Base-by-base conservation (phyloP, 495 filamentous ascomycete genomes). In the Penicillium ochrochloron region DNA sequence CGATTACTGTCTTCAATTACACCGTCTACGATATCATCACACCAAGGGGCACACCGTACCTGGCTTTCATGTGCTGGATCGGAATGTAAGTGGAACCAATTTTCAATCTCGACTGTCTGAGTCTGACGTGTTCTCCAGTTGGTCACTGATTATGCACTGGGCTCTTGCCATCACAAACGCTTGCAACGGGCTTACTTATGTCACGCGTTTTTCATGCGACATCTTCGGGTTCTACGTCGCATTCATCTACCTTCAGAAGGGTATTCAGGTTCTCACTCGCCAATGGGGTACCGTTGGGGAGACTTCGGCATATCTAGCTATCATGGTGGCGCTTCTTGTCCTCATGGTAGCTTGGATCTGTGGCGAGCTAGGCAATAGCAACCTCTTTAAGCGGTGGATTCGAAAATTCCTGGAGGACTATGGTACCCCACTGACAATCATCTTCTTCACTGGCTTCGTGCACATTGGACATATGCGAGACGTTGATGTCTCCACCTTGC, bases 211-310 rank as follows among this genome's bases (percentile, higher is more conserved):
- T 70, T 90, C 90, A 44, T 93, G 92, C 71, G 92, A 95, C 70
- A 92, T 91, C 66, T 94, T 95, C 69, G 92, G 91, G 6, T 93
- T 94, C 73, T 95, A 95, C 72, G 92, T 95, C 48, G 91, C 90
- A 53, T 91, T 89, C 71, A 92, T 94, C 72, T 95, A 95, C 70
- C 80, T 95, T 15, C 90, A 94, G 64, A 94, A 93, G 72, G 91
- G 91, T 7, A 86, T 94, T 60, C 91, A 94, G 70, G 89, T 94
- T 33, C 79, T 95, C 1, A 87, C 88, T 61, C 82, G 87, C 3
- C 85, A 88, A 74, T 86, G 83, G 81, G 81, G 75, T 31, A 59
- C 66, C 15, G 73, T 74, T 4, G 83, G 82, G 19, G 85, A 87
- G 35, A 79, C 88, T 6, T 91, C 91, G 53, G 85, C 83, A 19